Evolutionary conservation across 345 rosid genomes (phyloP), one percentile per base, ranked within the genome.

Genomic region (Sonneratia alba): DNA sequence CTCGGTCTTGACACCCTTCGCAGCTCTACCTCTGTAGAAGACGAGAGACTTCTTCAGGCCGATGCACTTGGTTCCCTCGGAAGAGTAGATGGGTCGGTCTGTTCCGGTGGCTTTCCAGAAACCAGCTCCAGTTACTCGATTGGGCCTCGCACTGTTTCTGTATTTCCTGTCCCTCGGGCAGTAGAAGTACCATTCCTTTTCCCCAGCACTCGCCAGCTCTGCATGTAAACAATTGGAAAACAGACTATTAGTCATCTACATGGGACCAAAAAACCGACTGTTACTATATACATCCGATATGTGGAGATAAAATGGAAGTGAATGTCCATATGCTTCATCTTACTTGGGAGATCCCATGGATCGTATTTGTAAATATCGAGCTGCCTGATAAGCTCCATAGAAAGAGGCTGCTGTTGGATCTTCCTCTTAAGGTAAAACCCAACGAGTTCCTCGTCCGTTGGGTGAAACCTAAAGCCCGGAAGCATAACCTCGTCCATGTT

Each of bases 51-150:
- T 92, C 87, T 92, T 92, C 83, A 92, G 71, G 15, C 98, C 98
- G 42, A 92, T 92, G 82, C 98, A 92, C 73, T 86, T 87, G 84
- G 67, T 83, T 12, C 91, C 98, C 66, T 92, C 87, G 0, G 96
- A 90, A 0, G 95, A 87, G 79, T 92, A 92, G 63, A 92, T 92
- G 4, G 98, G 98, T 38, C 98, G 75, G 81, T 92, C 98, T 0
- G 98, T 92, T 72, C 98, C 98, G 0, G 98, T 92, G 16, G 98
- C 98, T 78, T 92, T 92, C 98, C 98, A 92, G 36, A 92, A 90
- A 37, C 98, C 98, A 1, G 91, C 93, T 73, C 86, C 90, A 0
- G 98, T 92, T 3, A 92, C 96, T 69, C 98, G 81, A 78, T 92
- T 90, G 0, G 98, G 98, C 81, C 98, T 81, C 3, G 90, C 82